Evolutionary conservation across 2,329 filamentous ascomycete genomes (phyloP).

Genomic region (Monilinia vaccinii-corymbosi): DNA sequence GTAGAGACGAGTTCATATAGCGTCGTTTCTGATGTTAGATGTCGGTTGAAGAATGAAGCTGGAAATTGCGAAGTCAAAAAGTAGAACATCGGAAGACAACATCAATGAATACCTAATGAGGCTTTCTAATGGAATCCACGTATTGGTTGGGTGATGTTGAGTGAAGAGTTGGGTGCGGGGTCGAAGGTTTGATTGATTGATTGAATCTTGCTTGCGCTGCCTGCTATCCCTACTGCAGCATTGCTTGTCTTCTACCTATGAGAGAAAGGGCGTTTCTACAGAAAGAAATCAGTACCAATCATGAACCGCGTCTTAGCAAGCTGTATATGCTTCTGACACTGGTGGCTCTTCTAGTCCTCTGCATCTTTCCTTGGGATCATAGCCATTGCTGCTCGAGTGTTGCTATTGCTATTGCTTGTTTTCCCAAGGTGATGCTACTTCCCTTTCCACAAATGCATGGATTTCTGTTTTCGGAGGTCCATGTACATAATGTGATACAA

Average conservation of each 20-base stretch:
- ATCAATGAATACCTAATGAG: neutral
- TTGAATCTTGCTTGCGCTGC: neutral
- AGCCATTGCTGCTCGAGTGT: neutral
- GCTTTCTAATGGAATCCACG: neutral
- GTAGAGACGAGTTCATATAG: neutral
- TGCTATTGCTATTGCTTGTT: neutral
- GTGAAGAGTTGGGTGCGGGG: constrained; percentile 9
- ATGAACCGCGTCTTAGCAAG: neutral
- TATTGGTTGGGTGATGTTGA: neutral
- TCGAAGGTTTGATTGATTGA: neutral
- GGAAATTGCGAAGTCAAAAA: neutral
- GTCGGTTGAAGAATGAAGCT: neutral
- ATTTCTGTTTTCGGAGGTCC: constrained; percentile 7
- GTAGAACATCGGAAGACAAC: neutral
- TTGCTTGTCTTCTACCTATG: neutral
- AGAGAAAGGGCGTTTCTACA: neutral
- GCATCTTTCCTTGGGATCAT: neutral
- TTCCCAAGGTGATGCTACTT: neutral
- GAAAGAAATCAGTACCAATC: neutral
- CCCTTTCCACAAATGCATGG: neutral
- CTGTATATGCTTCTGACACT: neutral
- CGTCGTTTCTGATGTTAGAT: neutral
- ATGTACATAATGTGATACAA: neutral
- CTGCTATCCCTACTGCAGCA: neutral
- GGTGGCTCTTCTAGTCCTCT: neutral